A percentile compares a stretch with the other conserved stretches of the same genome.
Conservation (phyloP, 768 basidiomycete genomes). For the Dentipellis sp. region DNA sequence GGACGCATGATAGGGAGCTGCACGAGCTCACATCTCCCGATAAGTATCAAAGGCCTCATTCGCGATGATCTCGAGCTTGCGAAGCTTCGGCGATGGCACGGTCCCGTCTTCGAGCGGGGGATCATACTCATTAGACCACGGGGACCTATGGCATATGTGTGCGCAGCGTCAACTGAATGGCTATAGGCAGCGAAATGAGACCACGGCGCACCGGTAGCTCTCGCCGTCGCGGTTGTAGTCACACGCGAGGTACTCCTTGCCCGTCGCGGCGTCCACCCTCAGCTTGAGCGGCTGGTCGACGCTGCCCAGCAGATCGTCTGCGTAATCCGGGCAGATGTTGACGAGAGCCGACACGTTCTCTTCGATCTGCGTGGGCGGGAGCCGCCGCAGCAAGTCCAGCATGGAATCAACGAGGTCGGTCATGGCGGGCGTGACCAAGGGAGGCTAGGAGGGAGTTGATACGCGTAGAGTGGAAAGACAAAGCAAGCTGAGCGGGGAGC, state of each 20-base stretch:
- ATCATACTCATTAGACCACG: conserved; percentile 97
- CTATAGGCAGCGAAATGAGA: not conserved
- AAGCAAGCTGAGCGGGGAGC: too few relatives aligned
- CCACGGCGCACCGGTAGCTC: conserved; percentile 57
- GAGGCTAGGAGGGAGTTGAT: too few relatives aligned
- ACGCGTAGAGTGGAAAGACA: too few relatives aligned
- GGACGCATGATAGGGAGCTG: not conserved
- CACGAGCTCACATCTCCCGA: conserved; percentile 73
- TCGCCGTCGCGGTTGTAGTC: conserved; percentile 93
- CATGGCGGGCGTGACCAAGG: conserved; percentile 31
- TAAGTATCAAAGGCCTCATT: conserved; percentile 98
- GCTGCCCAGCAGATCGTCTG: conserved; percentile 89
- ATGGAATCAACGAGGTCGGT: conserved; percentile 81
- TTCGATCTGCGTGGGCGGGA: conserved; percentile 87
- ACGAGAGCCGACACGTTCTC: conserved; percentile 81
- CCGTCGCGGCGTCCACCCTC: conserved; percentile 68
- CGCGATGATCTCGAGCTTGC: conserved; percentile 86
- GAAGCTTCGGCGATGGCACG: conserved; percentile 70
- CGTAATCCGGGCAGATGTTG: conserved; percentile 81
- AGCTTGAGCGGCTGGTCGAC: conserved; percentile 92
- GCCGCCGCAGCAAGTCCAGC: conserved; percentile 90
- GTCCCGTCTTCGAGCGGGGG: conserved; percentile 88
- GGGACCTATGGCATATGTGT: conserved; percentile 53
- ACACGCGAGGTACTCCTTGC: conserved; percentile 86
- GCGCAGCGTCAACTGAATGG: not conserved